phyloP scores from a whole-genome alignment of 371 early-diverging fungal species.

The Conidiobolus incongruus region DNA sequence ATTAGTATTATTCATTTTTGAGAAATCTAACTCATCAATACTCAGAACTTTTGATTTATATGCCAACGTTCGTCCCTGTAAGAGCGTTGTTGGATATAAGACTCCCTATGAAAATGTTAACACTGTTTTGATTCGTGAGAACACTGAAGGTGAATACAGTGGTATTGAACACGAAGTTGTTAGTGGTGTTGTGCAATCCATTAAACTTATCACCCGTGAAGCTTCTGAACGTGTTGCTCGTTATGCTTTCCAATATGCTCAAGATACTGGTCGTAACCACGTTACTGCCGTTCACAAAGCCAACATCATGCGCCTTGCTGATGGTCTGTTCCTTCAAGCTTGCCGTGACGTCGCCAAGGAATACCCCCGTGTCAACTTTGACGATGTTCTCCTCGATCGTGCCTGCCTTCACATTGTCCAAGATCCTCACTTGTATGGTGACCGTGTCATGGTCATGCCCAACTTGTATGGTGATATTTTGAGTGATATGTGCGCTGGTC shows the following conservation, averaged over 20 bases:
- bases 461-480: constrained; percentile 98
- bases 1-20: background rate
- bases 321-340: constrained; percentile 90
- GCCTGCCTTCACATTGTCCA: constrained; percentile 83
- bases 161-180: constrained; percentile 96
- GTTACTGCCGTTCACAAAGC: constrained; percentile 97
- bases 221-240: constrained; percentile 82
- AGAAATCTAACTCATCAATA: background rate
- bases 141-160: constrained; percentile 98
- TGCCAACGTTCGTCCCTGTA: constrained; percentile 96
- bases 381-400: constrained; percentile 81
- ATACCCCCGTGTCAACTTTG: constrained; percentile 81
- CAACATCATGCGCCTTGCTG: constrained; percentile 84
- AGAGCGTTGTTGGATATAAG: constrained; percentile 80
- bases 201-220: constrained; percentile 92
- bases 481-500: constrained; percentile 91
- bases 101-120: constrained; percentile 92
- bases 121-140: constrained; percentile 95
- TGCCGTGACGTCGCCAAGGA: constrained; percentile 77
- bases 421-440: constrained; percentile 72
- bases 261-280: constrained; percentile 63
- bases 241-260: constrained; percentile 90
- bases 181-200: constrained; percentile 91
- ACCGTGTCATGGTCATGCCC: constrained; percentile 98
- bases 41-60: constrained; percentile 82